phyloP scores from a whole-genome alignment of 257 asterid species.

The Gynochthodes officinalis region DNA sequence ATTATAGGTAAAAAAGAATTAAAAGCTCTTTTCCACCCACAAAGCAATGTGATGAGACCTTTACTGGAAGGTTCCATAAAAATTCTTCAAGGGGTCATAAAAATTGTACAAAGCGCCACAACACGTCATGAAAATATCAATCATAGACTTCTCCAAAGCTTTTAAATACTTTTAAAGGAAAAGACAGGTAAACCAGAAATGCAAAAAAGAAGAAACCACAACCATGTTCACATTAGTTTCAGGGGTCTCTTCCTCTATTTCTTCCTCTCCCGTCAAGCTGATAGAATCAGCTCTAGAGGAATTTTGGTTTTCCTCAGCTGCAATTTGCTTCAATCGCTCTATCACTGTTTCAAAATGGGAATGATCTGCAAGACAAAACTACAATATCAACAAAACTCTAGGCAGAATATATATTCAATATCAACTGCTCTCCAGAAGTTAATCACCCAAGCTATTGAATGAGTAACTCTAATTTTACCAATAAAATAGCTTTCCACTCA shows the following conservation, averaged over 20 bases:
- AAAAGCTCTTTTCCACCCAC: not conserved
- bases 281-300: slow-evolving; percentile 32
- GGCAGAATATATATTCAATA: not conserved
- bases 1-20: not conserved
- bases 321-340: slow-evolving; percentile 44
- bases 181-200: not conserved
- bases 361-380: slow-evolving; percentile 47
- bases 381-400: slow-evolving; percentile 9
- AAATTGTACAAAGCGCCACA: not conserved
- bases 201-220: slow-evolving; percentile 7
- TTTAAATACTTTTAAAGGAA: not conserved
- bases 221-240: slow-evolving; percentile 34
- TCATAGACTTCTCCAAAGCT: not conserved
- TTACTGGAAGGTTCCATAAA: no score
- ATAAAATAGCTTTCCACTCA: not conserved
- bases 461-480: not conserved
- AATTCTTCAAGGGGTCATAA: no score
- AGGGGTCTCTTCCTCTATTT: slow-evolving; percentile 35
- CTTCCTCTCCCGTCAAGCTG: slow-evolving; percentile 43
- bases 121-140: not conserved
- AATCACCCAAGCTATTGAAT: not conserved
- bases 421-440: not conserved
- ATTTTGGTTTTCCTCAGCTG: slow-evolving; percentile 45
- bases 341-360: slow-evolving; percentile 55
- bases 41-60: not conserved